These are phyloP conservation scores for Heritiera fomes DNA, from an alignment of 345 rosid genomes.

Conservation along the genomic window DNA sequence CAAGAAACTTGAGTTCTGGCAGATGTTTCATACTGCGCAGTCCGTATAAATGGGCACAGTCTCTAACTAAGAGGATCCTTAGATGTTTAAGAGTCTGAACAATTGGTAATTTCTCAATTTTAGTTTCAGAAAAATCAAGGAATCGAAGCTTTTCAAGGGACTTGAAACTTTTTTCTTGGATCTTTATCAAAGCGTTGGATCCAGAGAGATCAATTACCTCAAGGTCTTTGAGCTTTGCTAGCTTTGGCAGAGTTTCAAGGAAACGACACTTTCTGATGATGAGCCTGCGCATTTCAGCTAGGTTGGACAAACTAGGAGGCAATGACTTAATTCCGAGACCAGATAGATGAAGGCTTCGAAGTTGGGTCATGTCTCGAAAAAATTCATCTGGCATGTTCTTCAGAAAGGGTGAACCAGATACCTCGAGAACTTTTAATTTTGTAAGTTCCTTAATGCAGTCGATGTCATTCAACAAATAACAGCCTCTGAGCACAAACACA, in stretches of 20 bases:
- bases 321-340: constrained; percentile 33
- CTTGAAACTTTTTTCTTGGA: constrained; percentile 30
- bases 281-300: constrained; percentile 43
- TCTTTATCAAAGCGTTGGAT: constrained; percentile 29
- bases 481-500: constrained; percentile 51
- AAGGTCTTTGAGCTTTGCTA: constrained; percentile 32
- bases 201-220: constrained; percentile 62
- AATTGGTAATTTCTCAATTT: constrained; percentile 42
- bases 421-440: constrained; percentile 49
- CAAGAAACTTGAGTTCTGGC: constrained; percentile 39
- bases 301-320: constrained; percentile 31
- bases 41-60: constrained; percentile 26
- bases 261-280: constrained; percentile 40
- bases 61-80: constrained; percentile 30
- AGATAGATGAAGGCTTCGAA: constrained; percentile 59
- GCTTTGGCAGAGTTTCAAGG: constrained; percentile 39
- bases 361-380: constrained; percentile 27
- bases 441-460: constrained; percentile 27
- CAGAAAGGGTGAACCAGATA: constrained; percentile 51
- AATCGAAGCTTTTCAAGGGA: constrained; percentile 39
- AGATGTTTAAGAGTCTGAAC: constrained; percentile 30
- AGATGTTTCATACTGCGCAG: constrained; percentile 32
- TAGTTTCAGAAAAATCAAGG: constrained; percentile 50
- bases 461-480: constrained; percentile 34
- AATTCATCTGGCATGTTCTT: constrained; percentile 28